phyloP scores from a whole-genome alignment of 129 eudicot species.

The Lonicera japonica region DNA sequence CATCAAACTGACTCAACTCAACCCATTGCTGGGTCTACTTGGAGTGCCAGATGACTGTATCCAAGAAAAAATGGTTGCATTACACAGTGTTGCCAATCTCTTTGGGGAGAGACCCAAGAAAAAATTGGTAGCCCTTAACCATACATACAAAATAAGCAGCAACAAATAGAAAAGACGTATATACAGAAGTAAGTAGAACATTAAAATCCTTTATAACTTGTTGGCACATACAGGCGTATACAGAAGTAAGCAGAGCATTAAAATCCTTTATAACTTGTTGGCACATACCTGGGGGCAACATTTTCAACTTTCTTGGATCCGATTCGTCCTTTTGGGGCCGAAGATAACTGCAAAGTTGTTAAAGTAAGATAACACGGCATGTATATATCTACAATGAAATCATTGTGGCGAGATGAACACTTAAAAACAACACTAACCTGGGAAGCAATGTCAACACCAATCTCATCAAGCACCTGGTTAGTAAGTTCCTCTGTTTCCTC shows the following conservation, averaged over 20 bases:
- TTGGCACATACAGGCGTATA: too few species aligned
- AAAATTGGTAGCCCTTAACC: background rate
- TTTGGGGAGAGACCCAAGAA: background rate
- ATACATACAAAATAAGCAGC: too few species aligned
- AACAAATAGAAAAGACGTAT: too few species aligned
- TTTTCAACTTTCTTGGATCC: constrained; percentile 69
- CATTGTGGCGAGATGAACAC: constrained; percentile 1
- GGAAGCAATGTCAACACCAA: constrained; percentile 93
- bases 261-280: too few species aligned
- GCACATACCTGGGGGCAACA: constrained; percentile 65
- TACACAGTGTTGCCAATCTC: too few species aligned
- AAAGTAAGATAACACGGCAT: background rate
- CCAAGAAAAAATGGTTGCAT: too few species aligned
- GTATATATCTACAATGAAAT: background rate
- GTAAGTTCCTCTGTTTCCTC: constrained; percentile 97
- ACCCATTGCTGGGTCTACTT: too few species aligned
- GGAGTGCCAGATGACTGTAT: too few species aligned
- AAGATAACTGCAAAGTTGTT: constrained; percentile 49
- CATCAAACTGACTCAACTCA: too few species aligned
- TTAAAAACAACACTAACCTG: constrained; percentile 50
- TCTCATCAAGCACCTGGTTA: constrained; percentile 94
- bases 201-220: too few species aligned
- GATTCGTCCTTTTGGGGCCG: constrained; percentile 85
- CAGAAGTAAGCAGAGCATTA: too few species aligned
- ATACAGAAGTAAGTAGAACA: too few species aligned